Percentiles rank a stretch among this genome's conserved stretches.
Conservation (phyloP, 2,329 filamentous ascomycete genomes). For the Hymenoscyphus infarciens region DNA sequence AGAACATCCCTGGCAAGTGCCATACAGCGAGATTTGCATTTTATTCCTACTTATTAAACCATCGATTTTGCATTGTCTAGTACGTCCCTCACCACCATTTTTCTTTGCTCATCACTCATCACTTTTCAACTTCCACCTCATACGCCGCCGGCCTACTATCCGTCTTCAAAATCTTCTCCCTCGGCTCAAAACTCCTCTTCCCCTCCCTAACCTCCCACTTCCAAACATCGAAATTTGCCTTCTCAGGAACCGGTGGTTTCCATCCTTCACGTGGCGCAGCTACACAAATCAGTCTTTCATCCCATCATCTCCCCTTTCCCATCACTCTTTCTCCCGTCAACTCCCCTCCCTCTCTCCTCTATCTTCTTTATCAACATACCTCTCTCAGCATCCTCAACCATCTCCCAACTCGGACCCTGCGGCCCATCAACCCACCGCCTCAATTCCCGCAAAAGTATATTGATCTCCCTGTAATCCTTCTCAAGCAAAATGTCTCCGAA, state of each 20-base stretch:
- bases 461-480: neutral
- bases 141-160: neutral
- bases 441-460: neutral
- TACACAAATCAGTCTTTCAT: neutral
- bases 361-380: neutral
- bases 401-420: slow-evolving; percentile 1
- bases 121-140: neutral
- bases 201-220: neutral
- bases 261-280: neutral
- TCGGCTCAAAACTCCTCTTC: neutral
- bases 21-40: neutral
- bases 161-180: neutral
- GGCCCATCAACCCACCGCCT: slow-evolving; percentile 7
- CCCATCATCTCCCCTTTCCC: neutral
- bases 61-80: neutral
- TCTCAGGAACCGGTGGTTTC: neutral
- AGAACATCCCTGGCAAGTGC: neutral
- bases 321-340: neutral
- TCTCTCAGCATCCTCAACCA: slow-evolving; percentile 5
- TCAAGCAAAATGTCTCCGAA: neutral
- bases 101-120: neutral
- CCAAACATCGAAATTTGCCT: neutral
- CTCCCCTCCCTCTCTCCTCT: no score
- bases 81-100: neutral
- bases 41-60: neutral